phyloP scores from a whole-genome alignment of 345 rosid species.

The Limnanthes douglasii region DNA sequence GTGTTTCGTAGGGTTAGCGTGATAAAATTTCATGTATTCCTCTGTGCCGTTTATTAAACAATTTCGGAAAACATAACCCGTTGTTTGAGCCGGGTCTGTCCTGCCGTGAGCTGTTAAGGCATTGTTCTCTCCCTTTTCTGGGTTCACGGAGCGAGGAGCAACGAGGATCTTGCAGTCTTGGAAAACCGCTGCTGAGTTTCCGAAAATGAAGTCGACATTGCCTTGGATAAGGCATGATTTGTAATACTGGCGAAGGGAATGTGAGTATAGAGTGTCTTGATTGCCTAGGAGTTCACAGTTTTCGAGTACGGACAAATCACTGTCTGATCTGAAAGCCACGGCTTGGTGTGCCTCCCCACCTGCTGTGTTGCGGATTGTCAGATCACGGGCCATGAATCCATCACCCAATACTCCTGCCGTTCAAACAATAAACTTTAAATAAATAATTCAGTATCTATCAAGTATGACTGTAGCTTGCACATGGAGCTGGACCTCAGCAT shows the following conservation, averaged over 20 bases:
- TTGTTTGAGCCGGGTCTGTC: constrained; percentile 63
- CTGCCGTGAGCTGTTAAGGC: constrained; percentile 86
- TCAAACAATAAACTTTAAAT: constrained; percentile 4
- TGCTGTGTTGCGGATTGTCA: constrained; percentile 75
- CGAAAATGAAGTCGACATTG: constrained; percentile 89
- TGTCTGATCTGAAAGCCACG: constrained; percentile 81
- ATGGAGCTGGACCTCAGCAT: not conserved
- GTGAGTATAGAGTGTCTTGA: constrained; percentile 85
- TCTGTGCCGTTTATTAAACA: constrained; percentile 69
- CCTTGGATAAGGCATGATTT: constrained; percentile 71
- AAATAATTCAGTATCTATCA: not conserved
- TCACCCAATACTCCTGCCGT: constrained; percentile 77
- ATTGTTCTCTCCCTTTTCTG: constrained; percentile 66
- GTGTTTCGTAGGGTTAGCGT: constrained; percentile 47
- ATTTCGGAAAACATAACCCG: constrained; percentile 59
- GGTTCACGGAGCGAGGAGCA: constrained; percentile 49
- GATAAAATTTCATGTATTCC: constrained; percentile 48
- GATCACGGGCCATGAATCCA: constrained; percentile 88
- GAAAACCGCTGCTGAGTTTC: constrained; percentile 70
- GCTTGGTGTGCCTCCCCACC: constrained; percentile 84
- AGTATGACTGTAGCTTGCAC: no score
- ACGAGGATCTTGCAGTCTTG: constrained; percentile 49
- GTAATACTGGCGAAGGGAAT: constrained; percentile 80
- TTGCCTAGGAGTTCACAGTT: constrained; percentile 83
- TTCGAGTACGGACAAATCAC: constrained; percentile 59